Percentiles rank a stretch among this genome's conserved stretches.
Evolutionary conservation across 352 stramenopile genomes (phyloP).

Genomic region (Pythium dissotocum): DNA sequence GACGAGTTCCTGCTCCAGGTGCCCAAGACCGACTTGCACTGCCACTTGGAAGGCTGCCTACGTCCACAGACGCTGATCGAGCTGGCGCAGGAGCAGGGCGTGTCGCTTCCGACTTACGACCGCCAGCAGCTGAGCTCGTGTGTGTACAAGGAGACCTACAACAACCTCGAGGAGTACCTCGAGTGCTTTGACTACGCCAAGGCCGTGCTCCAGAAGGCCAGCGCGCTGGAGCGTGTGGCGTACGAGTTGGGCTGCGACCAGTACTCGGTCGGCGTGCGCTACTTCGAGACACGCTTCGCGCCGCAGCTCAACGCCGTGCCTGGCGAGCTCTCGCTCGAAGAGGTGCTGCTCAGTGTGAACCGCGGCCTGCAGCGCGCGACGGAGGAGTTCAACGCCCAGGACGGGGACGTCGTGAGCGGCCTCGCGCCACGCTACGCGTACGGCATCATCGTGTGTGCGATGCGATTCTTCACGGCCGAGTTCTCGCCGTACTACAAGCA

Average conservation of each 20-base stretch:
- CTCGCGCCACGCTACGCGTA: slow-evolving; percentile 73
- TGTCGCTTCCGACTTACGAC: slow-evolving; percentile 75
- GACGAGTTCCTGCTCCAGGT: slow-evolving; percentile 73
- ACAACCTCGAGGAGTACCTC: slow-evolving; percentile 83
- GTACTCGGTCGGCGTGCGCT: slow-evolving; percentile 73
- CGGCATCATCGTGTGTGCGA: slow-evolving; percentile 89
- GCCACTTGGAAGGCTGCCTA: slow-evolving; percentile 85
- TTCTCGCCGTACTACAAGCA: slow-evolving; percentile 85
- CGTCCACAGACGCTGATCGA: slow-evolving; percentile 84
- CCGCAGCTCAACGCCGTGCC: slow-evolving; percentile 77
- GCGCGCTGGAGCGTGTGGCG: slow-evolving; percentile 77
- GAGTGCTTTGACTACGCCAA: slow-evolving; percentile 79
- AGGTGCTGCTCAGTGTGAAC: slow-evolving; percentile 74
- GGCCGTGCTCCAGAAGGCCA: slow-evolving; percentile 54
- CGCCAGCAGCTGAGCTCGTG: slow-evolving; percentile 46
- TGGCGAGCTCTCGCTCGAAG: slow-evolving; percentile 61
- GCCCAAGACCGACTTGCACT: slow-evolving; percentile 87
- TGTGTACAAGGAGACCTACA: slow-evolving; percentile 85
- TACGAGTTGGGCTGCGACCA: slow-evolving; percentile 87
- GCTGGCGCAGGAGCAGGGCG: slow-evolving; percentile 65
- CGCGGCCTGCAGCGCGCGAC: slow-evolving; percentile 61
- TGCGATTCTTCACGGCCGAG: slow-evolving; percentile 84
- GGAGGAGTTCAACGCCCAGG: slow-evolving; percentile 61
- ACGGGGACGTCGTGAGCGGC: slow-evolving; percentile 47
- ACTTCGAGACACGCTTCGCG: slow-evolving; percentile 88